Percentiles rank a stretch among this genome's conserved stretches.
These are phyloP conservation scores for Eutrema japonicum DNA, from an alignment of 345 rosid species.

Conservation along the genomic window DNA sequence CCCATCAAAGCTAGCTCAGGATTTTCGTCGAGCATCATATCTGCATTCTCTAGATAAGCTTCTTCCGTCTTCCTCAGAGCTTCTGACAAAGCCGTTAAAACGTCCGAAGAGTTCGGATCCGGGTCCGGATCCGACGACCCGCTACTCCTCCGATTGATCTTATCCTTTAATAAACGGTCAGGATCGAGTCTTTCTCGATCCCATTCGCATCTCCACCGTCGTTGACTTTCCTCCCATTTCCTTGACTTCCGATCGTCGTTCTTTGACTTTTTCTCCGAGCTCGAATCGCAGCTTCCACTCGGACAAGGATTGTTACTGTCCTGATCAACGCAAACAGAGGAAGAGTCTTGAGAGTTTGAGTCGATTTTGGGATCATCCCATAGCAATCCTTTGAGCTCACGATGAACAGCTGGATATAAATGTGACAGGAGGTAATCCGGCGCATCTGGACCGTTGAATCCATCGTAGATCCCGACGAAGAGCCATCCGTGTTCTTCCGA, in stretches of 20 bases:
- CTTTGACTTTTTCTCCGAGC: slow-evolving; percentile 48
- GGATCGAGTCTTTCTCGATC: slow-evolving; percentile 72
- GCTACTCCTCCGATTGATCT: slow-evolving; percentile 41
- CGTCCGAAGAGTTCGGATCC: slow-evolving; percentile 66
- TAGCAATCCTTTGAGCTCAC: slow-evolving; percentile 83
- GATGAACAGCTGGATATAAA: slow-evolving; percentile 71
- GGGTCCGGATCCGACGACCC: slow-evolving; percentile 39
- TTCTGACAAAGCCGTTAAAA: slow-evolving; percentile 76
- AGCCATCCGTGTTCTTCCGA: slow-evolving; percentile 96
- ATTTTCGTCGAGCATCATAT: slow-evolving; percentile 82
- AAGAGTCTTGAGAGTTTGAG: slow-evolving; percentile 2
- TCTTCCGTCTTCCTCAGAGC: slow-evolving; percentile 92
- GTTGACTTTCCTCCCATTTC: slow-evolving; percentile 74
- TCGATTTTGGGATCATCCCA: slow-evolving; percentile 74
- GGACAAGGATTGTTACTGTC: slow-evolving; percentile 11
- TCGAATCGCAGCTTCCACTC: slow-evolving; percentile 23
- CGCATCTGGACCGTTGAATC: slow-evolving; percentile 98
- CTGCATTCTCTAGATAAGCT: slow-evolving; percentile 74
- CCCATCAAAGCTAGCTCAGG: slow-evolving; percentile 97
- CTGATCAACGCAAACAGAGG: not conserved
- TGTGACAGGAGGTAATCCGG: slow-evolving; percentile 80
- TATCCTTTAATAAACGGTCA: slow-evolving; percentile 68
- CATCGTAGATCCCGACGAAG: slow-evolving; percentile 95
- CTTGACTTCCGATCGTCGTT: slow-evolving; percentile 42
- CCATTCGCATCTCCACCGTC: slow-evolving; percentile 77